Base-by-base conservation (phyloP, 2,329 filamentous ascomycete genomes). In the Colletotrichum tanaceti region DNA sequence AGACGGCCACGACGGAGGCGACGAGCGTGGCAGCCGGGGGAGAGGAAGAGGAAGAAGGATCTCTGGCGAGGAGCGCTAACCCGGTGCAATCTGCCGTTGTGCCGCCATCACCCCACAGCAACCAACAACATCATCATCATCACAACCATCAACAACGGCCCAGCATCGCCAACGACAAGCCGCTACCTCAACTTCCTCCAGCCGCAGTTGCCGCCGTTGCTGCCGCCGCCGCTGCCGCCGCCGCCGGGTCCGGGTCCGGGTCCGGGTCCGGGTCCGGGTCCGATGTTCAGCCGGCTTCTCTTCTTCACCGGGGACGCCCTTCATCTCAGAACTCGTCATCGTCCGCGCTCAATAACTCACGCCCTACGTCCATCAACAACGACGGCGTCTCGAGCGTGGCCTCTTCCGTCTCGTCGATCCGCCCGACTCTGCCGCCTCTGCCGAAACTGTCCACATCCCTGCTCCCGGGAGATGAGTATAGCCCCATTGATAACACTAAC, bases 111-210 rank as follows among this genome's bases (percentile, higher is more conserved):
- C 75, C 79, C 38, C 67, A 79, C 68, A 28, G 28, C 28, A 28
- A 28, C 28, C 28, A 28, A 9, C 28, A 28, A 28, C 28, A 28
- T 28, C 5, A 1, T 28, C 28, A 28, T 28, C 73, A 79, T 69
- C 74, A 77, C n/a, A n/a, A n/a, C n/a, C n/a, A n/a, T n/a, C n/a
- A n/a, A 41, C 79, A 78, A 44, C 80, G 81, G 53, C 77, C 80
- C 22, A 78, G 80, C 16, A 73, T 81, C 28, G 82, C 86, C 5
- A 65, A 68, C 55, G 87, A 91, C 73, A 93, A 93, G 79, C 90
- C 90, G 41, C 83, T 93, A 1, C 90, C 90, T 10, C 84, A 89
- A 20, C 86, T 92, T 4, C 90, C 91, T 5, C 82, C 87, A 28
- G 80, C 87, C 10, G 83, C 85, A 3, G 75, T 76, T 4, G 74